Evolutionary conservation across 129 eudicot species (phyloP), one percentile per base, ranked within the genome.

Genomic region (Flaveria linearis): DNA sequence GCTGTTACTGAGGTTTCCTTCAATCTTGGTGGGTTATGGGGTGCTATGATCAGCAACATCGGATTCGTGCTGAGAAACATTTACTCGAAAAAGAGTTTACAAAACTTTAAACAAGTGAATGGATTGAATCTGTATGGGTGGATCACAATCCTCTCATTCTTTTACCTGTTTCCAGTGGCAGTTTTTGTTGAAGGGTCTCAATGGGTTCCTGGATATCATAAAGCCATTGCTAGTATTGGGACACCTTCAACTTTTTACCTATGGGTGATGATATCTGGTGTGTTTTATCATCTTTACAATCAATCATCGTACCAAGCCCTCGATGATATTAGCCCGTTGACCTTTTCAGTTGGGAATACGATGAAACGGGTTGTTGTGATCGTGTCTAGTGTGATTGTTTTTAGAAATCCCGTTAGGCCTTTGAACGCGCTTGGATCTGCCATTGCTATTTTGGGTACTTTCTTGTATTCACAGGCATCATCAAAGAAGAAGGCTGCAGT

Each of bases 281-380:
- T 90, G 83, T 93, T 93, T 76, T 93, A 93, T 65, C 98, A 93
- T 84, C 88, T 93, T 16, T 90, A 93, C 53, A 93, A 93, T 39
- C 97, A 93, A 72, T 90, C 97, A 0, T 93, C 98, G 0, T 93
- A 93, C 56, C 96, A 93, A 79, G 98, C 98, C 10, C 85, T 93
- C 3, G 97, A 93, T 79, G 98, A 93, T 41, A 93, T 93, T 69
- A 93, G 97, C 70, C 98, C 97, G 1, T 79, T 93, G 65, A 88
- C 97, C 7, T 93, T 93, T 68, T 93, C 98, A 0, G 95, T 93
- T 26, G 98, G 98, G 13, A 93, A 93, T 68, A 93, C 98, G 11
- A 93, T 93, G 98, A 93, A 93, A 88, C 84, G 98, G 75, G 96
- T 93, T 56, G 98, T 93, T 81, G 98, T 93, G 49, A 93, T 93